Evolutionary conservation across 176 grass and related monocot species (phyloP), one percentile per base, ranked within the genome.

Genomic region (Typha latifolia): DNA sequence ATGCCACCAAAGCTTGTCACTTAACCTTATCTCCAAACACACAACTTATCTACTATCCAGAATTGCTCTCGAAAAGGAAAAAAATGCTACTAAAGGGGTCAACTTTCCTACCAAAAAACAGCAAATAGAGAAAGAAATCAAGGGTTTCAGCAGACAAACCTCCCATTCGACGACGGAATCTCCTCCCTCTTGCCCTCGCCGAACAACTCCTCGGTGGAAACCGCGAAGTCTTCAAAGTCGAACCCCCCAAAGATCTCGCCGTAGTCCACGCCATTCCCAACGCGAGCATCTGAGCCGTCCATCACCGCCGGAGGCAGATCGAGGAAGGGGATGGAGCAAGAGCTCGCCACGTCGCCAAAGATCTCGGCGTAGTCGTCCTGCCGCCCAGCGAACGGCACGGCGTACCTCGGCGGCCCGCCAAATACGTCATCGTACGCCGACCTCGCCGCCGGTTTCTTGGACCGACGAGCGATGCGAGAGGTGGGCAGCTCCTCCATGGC

Each of bases 241-340:
- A 70, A 84, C 14, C 23, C 65, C 27, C 76, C 77, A 72, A 99
- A 99, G 73, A 99, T 84, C 83, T 93, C 94, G 7, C 79, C 77
- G 72, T 99, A 99, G 52, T 64, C 83, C 1, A 86, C 82, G 9
- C 69, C 62, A 4, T 19, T 16, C 14, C 66, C 78, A 2, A 12
- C 48, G 26, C 31, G 69, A 32, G 14, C 74, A 16, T 31, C 74
- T 48, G 15, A 47, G 50, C 0, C 69, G 52, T 51, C 70, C 4
- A 49, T 62, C 1, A 34, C 32, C 47, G 80, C 77, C 8, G 74
- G 74, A 12, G 85, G 85, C 14, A 96, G 82, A 70, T 96, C 88
- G 68, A 96, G 93, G 62, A 84, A 89, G 12, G 93, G 93, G 50
- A 96, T 96, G 77, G 82, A 89, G 88, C 88, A 89, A 0, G 93